Evolutionary conservation across 2,329 filamentous ascomycete species (phyloP).

Genomic region (Botryosphaeria dothidea): DNA sequence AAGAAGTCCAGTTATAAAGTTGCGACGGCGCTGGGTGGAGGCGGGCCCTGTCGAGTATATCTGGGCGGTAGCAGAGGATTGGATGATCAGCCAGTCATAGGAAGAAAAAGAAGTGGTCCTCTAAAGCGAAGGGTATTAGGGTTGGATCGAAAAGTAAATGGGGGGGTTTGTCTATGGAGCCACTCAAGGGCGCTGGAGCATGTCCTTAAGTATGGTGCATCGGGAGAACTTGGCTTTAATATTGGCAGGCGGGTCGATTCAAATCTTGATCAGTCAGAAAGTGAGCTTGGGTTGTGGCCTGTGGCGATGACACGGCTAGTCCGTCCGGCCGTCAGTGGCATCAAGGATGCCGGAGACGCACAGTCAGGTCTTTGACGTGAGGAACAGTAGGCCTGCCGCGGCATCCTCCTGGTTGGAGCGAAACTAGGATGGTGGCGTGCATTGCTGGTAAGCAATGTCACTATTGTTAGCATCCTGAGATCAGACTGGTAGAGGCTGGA

Average conservation of each 20-base stretch:
- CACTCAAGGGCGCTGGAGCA: constrained; percentile 14
- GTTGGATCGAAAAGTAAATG: not conserved
- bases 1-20: constrained; percentile 5
- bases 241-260: constrained; percentile 34
- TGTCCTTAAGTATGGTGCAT: constrained; percentile 21
- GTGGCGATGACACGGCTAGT: constrained; percentile 30
- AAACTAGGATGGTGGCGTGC: constrained; percentile 20
- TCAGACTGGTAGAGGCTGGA: constrained; percentile 20
- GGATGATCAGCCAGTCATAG: constrained; percentile 20
- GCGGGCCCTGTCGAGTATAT: not conserved
- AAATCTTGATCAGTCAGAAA: constrained; percentile 14
- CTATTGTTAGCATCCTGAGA: constrained; percentile 21
- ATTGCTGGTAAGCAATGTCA: constrained; percentile 19
- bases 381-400: constrained; percentile 23
- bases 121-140: constrained; percentile 15
- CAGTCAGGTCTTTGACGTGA: constrained; percentile 44
- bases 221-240: constrained; percentile 34
- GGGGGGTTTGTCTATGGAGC: constrained; percentile 10
- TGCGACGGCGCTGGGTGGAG: not conserved
- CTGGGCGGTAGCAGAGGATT: not conserved
- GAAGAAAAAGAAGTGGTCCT: constrained; percentile 9
- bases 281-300: constrained; percentile 14
- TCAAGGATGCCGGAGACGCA: constrained; percentile 37
- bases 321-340: constrained; percentile 33
- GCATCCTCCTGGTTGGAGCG: constrained; percentile 19